A percentile compares a stretch with the other conserved stretches of the same genome.
Evolutionary conservation across 352 stramenopile genomes (phyloP).

Genomic region (Phytophthora pistaciae): DNA sequence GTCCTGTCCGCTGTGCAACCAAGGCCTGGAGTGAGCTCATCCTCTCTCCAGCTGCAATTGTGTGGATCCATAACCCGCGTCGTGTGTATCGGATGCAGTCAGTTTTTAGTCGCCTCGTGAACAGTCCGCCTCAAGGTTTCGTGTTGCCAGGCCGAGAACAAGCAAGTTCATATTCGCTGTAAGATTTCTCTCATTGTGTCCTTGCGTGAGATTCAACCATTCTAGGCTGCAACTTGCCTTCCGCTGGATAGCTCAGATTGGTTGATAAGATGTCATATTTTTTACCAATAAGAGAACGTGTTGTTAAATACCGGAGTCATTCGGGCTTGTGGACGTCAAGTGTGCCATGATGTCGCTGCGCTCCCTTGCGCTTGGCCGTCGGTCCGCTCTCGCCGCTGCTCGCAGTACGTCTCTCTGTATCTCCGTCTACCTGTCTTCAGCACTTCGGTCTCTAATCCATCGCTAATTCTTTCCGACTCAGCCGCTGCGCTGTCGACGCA

Average conservation of each 20-base stretch:
- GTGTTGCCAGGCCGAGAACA: slow-evolving; percentile 2
- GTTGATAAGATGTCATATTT: background rate
- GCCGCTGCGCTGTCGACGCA: slow-evolving; percentile 34
- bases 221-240: slow-evolving; percentile 6
- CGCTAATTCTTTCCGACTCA: slow-evolving; percentile 1
- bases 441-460: background rate
- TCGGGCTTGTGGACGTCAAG: slow-evolving; percentile 7
- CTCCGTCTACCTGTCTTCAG: background rate
- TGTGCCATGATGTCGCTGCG: slow-evolving; percentile 30
- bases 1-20: slow-evolving; percentile 87
- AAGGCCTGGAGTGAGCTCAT: slow-evolving; percentile 65
- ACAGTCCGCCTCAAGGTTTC: slow-evolving; percentile 19
- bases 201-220: background rate
- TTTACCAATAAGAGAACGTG: background rate
- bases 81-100: slow-evolving; percentile 12
- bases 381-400: slow-evolving; percentile 15
- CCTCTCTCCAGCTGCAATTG: background rate
- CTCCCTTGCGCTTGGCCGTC: slow-evolving; percentile 18
- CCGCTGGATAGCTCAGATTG: slow-evolving; percentile 13
- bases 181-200: slow-evolving; percentile 12
- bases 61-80: slow-evolving; percentile 1
- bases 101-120: background rate
- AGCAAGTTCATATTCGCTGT: slow-evolving; percentile 14
- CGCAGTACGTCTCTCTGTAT: slow-evolving; percentile 26
- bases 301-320: background rate